phyloP scores from a whole-genome alignment of 805 yeast species.

The Metschnikowia lochheadii region DNA sequence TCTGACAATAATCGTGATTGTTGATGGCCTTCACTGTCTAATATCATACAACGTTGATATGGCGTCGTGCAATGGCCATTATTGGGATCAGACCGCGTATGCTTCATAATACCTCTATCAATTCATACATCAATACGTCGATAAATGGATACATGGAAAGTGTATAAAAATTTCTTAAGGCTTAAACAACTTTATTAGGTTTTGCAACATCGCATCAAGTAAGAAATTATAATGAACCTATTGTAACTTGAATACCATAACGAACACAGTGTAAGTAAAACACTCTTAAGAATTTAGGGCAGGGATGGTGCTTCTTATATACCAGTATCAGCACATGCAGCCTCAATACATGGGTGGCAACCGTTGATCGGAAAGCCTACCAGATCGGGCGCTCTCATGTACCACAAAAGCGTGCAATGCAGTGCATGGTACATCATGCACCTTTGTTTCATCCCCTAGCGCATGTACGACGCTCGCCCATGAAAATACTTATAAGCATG shows the following conservation, averaged over 20 bases:
- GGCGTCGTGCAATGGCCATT: too few relatives aligned
- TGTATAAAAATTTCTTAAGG: too few relatives aligned
- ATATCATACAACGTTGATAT: too few relatives aligned
- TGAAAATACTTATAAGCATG: neutral
- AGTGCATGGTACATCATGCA: neutral
- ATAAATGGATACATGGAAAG: too few relatives aligned
- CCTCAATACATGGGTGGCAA: neutral
- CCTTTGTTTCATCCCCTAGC: neutral
- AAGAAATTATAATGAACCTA: too few relatives aligned
- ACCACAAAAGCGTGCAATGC: neutral
- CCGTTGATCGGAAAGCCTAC: neutral
- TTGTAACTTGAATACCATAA: neutral
- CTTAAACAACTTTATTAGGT: too few relatives aligned
- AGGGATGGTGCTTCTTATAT: neutral
- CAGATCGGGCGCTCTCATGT: neutral
- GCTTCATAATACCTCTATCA: too few relatives aligned
- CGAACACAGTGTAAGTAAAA: neutral
- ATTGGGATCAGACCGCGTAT: too few relatives aligned
- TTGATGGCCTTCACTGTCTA: too few relatives aligned
- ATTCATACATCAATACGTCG: too few relatives aligned
- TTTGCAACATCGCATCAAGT: too few relatives aligned
- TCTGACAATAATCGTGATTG: too few relatives aligned
- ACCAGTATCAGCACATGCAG: neutral
- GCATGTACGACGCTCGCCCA: neutral
- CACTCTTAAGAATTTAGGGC: neutral